Base-by-base conservation (phyloP, 192 early-diverging fungal species). In the Entomortierella lignicola region DNA sequence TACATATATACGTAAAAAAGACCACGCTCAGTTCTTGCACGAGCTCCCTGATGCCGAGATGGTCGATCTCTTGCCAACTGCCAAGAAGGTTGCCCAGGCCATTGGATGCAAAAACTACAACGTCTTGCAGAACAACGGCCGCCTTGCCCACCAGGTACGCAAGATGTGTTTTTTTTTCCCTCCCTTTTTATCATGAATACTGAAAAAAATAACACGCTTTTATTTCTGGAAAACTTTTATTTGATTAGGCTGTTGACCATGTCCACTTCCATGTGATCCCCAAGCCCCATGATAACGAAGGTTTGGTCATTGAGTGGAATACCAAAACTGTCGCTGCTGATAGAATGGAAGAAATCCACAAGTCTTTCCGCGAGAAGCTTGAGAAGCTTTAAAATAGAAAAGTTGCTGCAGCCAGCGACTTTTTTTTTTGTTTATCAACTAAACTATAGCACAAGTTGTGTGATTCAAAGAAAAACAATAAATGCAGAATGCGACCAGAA, bases 261-360 rank as follows among this genome's bases (percentile, higher is more conserved):
- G 97, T 99, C 12, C 97, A 99, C 66, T 96, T 98, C 87, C 97
- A 98, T 63, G 85, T 97, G 59, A 96, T 95, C 57, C 93, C 93
- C 47, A 93, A 93, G 83, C 82, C 81, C 29, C 89, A 84, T 55
- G 81, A 81, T 8, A 82, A 85, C 12, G 90, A 93, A 56, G 95
- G 95, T 29, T 74, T 96, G 32, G 77, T 80, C 42, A 87, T 97
- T 53, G 84, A 86, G 21, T 95, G 95, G 94, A 66, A 70, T 2
- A 55, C 69, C 32, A 85, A 91, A 77, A 42, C 69, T 25, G 83
- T 89, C 44, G 83, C 83, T 55, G 63, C 81, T 20, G 93, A 82
- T 1, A 83, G 88, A 61, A 72, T 90, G 30, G 69, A 75, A 31
- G 63, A 50, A 10, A 21, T 72, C n/a, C 69, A 63, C 59, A 85